Evolutionary conservation across 1,284 basidiomycete species (phyloP).

Genomic region (Cryptococcus maquisensis): DNA sequence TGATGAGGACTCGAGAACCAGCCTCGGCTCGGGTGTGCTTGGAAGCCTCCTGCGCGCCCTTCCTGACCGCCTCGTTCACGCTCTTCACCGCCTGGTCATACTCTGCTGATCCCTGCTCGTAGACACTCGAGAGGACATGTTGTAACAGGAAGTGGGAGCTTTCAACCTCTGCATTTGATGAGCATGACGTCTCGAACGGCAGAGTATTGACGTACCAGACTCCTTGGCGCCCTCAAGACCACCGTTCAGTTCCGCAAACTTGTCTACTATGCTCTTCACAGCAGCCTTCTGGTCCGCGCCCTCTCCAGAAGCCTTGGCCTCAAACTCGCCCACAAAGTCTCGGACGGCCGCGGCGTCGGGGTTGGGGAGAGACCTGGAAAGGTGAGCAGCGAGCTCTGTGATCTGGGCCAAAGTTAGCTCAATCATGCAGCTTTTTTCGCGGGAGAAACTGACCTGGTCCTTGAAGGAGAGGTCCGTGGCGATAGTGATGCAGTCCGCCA

Average conservation of each 20-base stretch:
- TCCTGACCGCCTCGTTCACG: constrained; percentile 37
- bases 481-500: constrained; percentile 73
- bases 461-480: constrained; percentile 83
- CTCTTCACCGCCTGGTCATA: constrained; percentile 30
- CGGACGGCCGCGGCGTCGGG: constrained; percentile 59
- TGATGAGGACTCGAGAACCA: constrained; percentile 58
- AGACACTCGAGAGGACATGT: constrained; percentile 36
- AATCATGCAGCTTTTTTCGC: not conserved
- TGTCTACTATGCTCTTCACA: constrained; percentile 35
- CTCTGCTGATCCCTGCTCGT: constrained; percentile 26
- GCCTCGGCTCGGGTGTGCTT: constrained; percentile 35
- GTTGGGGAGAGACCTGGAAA: constrained; percentile 64
- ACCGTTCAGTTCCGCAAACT: constrained; percentile 38
- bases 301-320: constrained; percentile 57
- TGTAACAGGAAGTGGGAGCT: constrained; percentile 41
- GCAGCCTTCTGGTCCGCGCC: constrained; percentile 49
- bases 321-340: constrained; percentile 62
- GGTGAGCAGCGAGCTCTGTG: constrained; percentile 71
- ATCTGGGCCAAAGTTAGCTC: constrained; percentile 53
- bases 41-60: constrained; percentile 36
- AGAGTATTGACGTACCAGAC: constrained; percentile 27
- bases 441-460: constrained; percentile 62
- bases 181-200: not conserved
- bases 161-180: constrained; percentile 36
- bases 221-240: constrained; percentile 43